phyloP scores from a whole-genome alignment of 495 filamentous ascomycete genomes.

The Pseudomonodictys pantanalensis region DNA sequence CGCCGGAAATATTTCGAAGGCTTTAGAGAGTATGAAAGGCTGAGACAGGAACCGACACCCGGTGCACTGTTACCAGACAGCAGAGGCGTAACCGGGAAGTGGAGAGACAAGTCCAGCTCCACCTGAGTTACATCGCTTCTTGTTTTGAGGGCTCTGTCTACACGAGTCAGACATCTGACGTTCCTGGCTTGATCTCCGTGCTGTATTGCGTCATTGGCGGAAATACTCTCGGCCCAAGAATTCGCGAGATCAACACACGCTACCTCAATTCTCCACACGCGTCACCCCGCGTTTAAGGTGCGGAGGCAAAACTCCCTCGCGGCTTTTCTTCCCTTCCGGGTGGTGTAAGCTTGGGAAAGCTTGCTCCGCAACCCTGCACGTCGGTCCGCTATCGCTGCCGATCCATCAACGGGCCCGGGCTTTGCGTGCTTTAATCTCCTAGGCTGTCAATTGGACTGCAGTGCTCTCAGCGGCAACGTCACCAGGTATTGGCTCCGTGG shows the following conservation, averaged over 20 bases:
- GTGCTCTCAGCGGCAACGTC: no score
- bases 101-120: neutral
- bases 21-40: conserved; percentile 32
- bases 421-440: neutral
- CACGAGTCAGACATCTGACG: no score
- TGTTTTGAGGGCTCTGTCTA: no score
- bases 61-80: neutral
- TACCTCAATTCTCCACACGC: neutral
- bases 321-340: neutral
- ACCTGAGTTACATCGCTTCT: no score
- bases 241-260: neutral
- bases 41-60: neutral
- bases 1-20: conserved; percentile 39
- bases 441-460: no score
- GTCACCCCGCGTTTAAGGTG: no score
- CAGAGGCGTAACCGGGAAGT: conserved; percentile 1
- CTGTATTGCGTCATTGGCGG: conserved; percentile 7
- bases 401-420: neutral
- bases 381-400: conserved; percentile 1
- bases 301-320: no score
- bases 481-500: no score
- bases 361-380: neutral
- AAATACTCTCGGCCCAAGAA: conserved; percentile 4
- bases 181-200: neutral
- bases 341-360: neutral